These are phyloP conservation scores for Hibiscus mutabilis DNA, from an alignment of 345 rosid species.

Conservation along the genomic window DNA sequence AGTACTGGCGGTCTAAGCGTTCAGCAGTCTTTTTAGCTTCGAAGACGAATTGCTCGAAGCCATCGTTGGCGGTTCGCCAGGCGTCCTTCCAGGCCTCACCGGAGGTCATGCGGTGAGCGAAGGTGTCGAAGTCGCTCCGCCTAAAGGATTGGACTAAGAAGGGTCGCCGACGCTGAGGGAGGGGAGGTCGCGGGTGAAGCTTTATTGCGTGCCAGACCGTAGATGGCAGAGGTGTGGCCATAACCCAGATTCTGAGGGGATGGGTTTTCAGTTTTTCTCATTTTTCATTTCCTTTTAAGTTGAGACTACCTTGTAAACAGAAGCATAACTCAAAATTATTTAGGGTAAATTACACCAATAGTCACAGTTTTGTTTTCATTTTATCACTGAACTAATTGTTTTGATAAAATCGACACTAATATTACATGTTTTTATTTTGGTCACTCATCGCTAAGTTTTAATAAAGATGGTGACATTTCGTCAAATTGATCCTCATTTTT, in stretches of 20 bases:
- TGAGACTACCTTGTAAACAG: no score
- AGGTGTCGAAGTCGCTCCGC: slow-evolving; percentile 55
- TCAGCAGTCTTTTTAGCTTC: slow-evolving; percentile 84
- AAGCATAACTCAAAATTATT: no score
- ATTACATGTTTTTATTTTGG: no score
- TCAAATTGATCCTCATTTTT: no score
- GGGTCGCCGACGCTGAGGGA: slow-evolving; percentile 6
- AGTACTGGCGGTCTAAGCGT: slow-evolving; percentile 70
- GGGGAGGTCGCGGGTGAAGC: not conserved
- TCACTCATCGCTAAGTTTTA: no score
- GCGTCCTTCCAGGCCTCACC: slow-evolving; percentile 66
- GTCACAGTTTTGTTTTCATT: no score
- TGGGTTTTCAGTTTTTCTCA: not conserved
- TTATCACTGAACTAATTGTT: no score
- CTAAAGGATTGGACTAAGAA: slow-evolving; percentile 34
- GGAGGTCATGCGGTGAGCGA: slow-evolving; percentile 49
- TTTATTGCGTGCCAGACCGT: slow-evolving; percentile 3
- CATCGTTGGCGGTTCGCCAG: slow-evolving; percentile 79
- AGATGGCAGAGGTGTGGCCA: slow-evolving; percentile 11
- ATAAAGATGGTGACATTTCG: no score
- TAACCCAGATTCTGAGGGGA: not conserved
- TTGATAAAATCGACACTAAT: no score
- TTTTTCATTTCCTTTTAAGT: no score
- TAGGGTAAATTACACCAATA: no score
- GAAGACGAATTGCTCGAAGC: slow-evolving; percentile 69